These are phyloP conservation scores for Aspergillus fumigatiaffinis DNA, from an alignment of 2,329 filamentous ascomycete genomes.

Conservation along the genomic window DNA sequence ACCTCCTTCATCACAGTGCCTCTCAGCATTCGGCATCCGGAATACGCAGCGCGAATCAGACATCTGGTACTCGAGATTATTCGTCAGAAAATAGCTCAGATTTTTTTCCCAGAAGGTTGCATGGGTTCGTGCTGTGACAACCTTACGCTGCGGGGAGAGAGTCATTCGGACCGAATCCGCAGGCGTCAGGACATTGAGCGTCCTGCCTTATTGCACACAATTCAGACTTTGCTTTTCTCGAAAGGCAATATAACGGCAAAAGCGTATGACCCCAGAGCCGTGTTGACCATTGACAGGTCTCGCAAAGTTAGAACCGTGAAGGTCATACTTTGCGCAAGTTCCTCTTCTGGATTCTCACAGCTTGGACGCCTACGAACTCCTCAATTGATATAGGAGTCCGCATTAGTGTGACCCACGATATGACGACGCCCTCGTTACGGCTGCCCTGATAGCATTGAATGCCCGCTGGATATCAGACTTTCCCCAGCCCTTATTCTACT, in stretches of 20 bases:
- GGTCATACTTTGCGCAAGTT: not conserved
- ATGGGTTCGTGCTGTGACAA: not conserved
- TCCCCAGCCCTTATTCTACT: not conserved
- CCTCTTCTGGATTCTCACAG: not conserved
- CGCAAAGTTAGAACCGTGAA: not conserved
- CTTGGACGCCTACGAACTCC: not conserved
- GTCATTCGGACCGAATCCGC: not conserved
- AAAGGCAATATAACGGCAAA: not conserved
- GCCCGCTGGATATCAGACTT: not conserved
- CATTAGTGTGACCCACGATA: not conserved
- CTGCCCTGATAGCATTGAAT: not conserved
- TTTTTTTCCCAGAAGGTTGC: not conserved
- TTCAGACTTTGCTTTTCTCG: not conserved
- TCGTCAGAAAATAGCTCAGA: not conserved
- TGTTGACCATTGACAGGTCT: not conserved
- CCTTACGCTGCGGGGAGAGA: not conserved
- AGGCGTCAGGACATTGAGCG: not conserved
- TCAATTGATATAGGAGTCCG: not conserved
- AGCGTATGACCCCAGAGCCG: not conserved
- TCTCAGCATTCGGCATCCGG: too few species aligned
- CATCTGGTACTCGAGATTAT: too few species aligned
- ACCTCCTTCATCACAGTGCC: too few species aligned
- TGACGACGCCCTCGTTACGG: not conserved
- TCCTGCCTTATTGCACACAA: not conserved
- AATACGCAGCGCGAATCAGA: not conserved